Evolutionary conservation across 371 early-diverging fungal genomes (phyloP).

Genomic region (Lichtheimia ornata): DNA sequence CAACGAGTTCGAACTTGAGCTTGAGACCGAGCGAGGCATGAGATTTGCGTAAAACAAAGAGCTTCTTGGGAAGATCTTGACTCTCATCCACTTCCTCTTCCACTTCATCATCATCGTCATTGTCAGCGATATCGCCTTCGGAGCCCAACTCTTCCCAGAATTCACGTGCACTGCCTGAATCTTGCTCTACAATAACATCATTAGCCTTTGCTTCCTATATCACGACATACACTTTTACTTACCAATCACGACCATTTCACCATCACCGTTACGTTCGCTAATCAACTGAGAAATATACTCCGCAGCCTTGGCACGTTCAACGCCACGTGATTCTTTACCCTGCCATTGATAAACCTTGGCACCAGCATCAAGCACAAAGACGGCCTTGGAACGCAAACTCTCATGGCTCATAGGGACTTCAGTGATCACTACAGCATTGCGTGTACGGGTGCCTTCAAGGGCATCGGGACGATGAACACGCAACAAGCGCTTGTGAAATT

Average conservation of each 20-base stretch:
- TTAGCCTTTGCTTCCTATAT: not conserved
- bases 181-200: conserved; percentile 53
- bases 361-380: conserved; percentile 79
- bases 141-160: conserved; percentile 75
- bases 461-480: conserved; percentile 60
- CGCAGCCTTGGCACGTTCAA: conserved; percentile 76
- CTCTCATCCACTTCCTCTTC: conserved; percentile 32
- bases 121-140: conserved; percentile 57
- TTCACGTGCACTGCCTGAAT: conserved; percentile 56
- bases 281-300: conserved; percentile 64
- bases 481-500: conserved; percentile 63
- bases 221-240: conserved; percentile 10
- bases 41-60: conserved; percentile 43
- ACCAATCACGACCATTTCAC: conserved; percentile 71
- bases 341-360: conserved; percentile 76
- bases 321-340: conserved; percentile 63
- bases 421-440: conserved; percentile 57
- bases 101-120: conserved; percentile 41
- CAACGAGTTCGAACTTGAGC: conserved; percentile 49
- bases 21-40: conserved; percentile 33
- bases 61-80: conserved; percentile 34
- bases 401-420: conserved; percentile 60
- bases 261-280: conserved; percentile 63
- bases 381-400: conserved; percentile 75
- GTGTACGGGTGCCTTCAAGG: conserved; percentile 42